phyloP scores from a whole-genome alignment of 306 rosid genomes.

The Rosa chinensis region DNA sequence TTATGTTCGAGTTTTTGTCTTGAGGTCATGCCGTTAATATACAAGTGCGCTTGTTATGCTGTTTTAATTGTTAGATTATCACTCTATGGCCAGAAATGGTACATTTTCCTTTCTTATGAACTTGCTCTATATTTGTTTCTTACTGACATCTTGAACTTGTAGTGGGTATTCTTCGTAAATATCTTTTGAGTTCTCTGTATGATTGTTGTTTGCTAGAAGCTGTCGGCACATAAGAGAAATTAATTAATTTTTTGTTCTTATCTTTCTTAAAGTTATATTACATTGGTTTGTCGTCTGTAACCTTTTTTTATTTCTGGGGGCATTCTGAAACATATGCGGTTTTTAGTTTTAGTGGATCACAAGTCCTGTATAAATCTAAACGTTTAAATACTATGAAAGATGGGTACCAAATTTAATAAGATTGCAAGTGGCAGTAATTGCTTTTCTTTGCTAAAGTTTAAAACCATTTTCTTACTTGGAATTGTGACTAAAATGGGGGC shows the following conservation, averaged over 20 bases:
- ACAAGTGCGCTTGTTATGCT: not conserved
- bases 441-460: not conserved
- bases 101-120: not conserved
- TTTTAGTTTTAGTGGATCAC: not conserved
- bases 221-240: not conserved
- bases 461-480: not conserved
- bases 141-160: not conserved
- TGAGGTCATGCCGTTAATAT: conserved; percentile 2
- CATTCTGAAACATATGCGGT: not conserved
- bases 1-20: not conserved
- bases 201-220: not conserved
- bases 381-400: not conserved
- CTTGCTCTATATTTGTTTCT: not conserved
- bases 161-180: not conserved
- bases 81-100: not conserved
- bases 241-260: not conserved
- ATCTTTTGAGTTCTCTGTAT: not conserved
- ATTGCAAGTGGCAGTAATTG: not conserved
- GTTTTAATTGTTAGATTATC: not conserved
- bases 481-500: not conserved
- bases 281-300: not conserved
- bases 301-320: not conserved
- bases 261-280: not conserved
- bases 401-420: not conserved
- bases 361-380: not conserved